Evolutionary conservation across 2,329 filamentous ascomycete species (phyloP).

Genomic region (Spiromastix sp.): DNA sequence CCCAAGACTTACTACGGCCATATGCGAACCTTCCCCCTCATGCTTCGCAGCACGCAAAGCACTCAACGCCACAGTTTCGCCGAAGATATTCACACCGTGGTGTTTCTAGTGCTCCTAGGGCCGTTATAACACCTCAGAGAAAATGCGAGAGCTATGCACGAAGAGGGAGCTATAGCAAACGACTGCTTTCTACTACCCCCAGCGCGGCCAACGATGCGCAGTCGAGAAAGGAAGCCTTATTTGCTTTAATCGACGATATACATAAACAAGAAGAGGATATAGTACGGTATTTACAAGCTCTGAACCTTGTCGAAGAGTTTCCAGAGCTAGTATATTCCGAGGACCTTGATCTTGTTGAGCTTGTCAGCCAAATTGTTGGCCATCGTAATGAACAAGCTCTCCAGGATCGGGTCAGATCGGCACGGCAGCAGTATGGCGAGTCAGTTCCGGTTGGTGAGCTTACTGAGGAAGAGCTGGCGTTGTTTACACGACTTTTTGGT

Average conservation of each 20-base stretch:
- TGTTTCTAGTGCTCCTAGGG: not conserved
- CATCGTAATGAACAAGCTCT: constrained; percentile 22
- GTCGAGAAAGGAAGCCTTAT: constrained; percentile 22
- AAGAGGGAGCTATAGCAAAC: constrained; percentile 3
- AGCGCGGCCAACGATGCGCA: constrained; percentile 11
- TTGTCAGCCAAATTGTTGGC: constrained; percentile 20
- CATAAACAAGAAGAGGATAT: constrained; percentile 25
- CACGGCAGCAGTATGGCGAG: constrained; percentile 67
- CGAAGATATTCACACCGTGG: constrained; percentile 3
- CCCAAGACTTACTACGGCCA: constrained; percentile 20
- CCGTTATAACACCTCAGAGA: not conserved
- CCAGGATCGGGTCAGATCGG: constrained; percentile 48
- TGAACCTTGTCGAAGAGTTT: constrained; percentile 22
- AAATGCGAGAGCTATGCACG: not conserved
- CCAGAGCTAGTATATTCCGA: constrained; percentile 15
- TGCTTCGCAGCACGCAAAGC: constrained; percentile 9
- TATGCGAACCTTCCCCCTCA: no score
- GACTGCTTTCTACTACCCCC: constrained; percentile 4
- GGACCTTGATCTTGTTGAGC: constrained; percentile 19
- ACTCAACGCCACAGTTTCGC: constrained; percentile 1
- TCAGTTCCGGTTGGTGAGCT: constrained; percentile 63
- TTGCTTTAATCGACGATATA: constrained; percentile 27
- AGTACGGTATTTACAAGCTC: constrained; percentile 23
- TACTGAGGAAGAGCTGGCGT: constrained; percentile 55
- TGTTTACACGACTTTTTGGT: constrained; percentile 77